phyloP scores from a whole-genome alignment of 139 green algal genomes.

The Chlorella sp. region DNA sequence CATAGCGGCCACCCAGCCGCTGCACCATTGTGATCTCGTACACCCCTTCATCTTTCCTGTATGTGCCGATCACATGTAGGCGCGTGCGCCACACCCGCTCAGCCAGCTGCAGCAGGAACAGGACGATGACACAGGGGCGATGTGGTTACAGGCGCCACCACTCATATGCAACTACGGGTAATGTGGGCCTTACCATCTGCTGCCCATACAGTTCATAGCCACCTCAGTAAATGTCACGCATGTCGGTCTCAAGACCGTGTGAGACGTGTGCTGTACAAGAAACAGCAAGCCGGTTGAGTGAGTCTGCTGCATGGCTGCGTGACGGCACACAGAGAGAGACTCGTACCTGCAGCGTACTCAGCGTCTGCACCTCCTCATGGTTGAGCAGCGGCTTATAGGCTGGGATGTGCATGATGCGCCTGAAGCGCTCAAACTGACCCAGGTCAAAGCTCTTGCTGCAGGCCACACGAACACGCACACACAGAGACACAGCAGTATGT shows the following conservation, averaged over 20 bases:
- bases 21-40: constrained; percentile 36
- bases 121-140: not conserved
- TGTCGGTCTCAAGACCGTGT: no score
- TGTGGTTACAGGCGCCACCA: not conserved
- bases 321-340: not conserved
- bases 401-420: constrained; percentile 53
- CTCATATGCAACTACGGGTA: not conserved
- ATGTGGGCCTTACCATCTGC: not conserved
- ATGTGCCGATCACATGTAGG: constrained; percentile 26
- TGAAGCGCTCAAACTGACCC: constrained; percentile 73
- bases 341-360: constrained; percentile 43
- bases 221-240: no score
- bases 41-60: constrained; percentile 23
- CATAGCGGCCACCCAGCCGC: constrained; percentile 43
- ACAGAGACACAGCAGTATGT: no score
- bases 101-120: constrained; percentile 21
- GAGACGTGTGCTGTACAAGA: not conserved
- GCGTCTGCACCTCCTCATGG: constrained; percentile 27
- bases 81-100: constrained; percentile 36
- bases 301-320: not conserved
- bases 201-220: no score
- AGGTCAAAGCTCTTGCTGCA: constrained; percentile 51
- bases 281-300: not conserved
- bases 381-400: constrained; percentile 44
- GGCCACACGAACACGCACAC: not conserved